Evolutionary conservation across 768 basidiomycete species (phyloP), one percentile per base, ranked within the genome.

Genomic region (Cubamyces sp.): DNA sequence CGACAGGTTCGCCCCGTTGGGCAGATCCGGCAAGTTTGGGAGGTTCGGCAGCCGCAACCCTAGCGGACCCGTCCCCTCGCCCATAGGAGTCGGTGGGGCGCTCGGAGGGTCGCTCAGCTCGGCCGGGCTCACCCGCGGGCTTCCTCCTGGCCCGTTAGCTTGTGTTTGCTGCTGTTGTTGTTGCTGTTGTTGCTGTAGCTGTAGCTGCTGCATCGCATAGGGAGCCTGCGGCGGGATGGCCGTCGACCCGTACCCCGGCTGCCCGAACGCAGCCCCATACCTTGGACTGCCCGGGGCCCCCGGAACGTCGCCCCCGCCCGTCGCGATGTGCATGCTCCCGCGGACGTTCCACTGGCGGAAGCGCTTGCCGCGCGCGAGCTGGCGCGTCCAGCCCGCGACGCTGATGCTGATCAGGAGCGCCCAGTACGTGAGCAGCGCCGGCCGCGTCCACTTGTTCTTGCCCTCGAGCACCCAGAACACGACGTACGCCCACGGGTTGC

Each of bases 301-400:
- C 5, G 19, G 5, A 8, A 19, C 28, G 18, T 59, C 58, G 14
- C 34, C 47, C 7, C 16, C 19, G 21, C 23, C 48, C 34, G 48
- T n/a, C 18, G 26, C 47, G 28, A 54, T 42, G 25, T 59, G 57
- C 47, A 54, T 48, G 57, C 54, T 57, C 21, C 61, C 61, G 28
- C 62, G 52, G 53, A 68, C 61, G 63, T 77, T 80, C 66, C 85
- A 75, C 16, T 82, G 78, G 52, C 90, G 78, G 69, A 87, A 88
- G 65, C 85, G 80, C 60, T 94, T 79, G 0, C 89, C 86, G 61
- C 94, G 81, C 5, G 87, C 88, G 50, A 98, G 76, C 73, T 97
- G 96, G 52, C 95, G 82, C 73, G 87, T 94, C 97, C 97, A 98
- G 0, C 93, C 96, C 8, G 90, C 95, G 23, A 98, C 92, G 60